A percentile compares a stretch with the other conserved stretches of the same genome.
These are phyloP conservation scores for Debaryomyces subglobosus DNA, from an alignment of 1,139 yeast species.

Conservation along the genomic window DNA sequence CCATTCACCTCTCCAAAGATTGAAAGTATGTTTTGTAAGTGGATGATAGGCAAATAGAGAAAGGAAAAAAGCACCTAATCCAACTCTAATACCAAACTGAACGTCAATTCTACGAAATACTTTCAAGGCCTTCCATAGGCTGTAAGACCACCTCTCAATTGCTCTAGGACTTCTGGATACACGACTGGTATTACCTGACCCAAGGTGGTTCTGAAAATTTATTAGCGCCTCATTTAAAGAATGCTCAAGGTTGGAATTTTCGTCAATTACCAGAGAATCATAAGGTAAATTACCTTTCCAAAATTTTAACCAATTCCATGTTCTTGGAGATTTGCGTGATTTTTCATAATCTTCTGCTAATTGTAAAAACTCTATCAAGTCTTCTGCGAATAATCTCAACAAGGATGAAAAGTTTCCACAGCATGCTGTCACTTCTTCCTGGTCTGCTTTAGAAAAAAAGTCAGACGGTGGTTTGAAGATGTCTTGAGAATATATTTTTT, in stretches of 20 bases:
- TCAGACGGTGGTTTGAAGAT: slow-evolving; percentile 47
- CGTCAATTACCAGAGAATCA: slow-evolving; percentile 11
- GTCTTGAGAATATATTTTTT: slow-evolving; percentile 59
- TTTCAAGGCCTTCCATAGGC: slow-evolving; percentile 36
- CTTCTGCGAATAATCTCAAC: slow-evolving; percentile 63
- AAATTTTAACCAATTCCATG: slow-evolving; percentile 55
- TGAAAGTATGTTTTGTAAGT: slow-evolving; percentile 54
- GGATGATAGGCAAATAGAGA: slow-evolving; percentile 72
- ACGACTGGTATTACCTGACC: slow-evolving; percentile 5
- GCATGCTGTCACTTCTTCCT: slow-evolving; percentile 82
- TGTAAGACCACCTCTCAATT: slow-evolving; percentile 18
- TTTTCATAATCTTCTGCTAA: slow-evolving; percentile 48
- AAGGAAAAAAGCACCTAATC: slow-evolving; percentile 70
- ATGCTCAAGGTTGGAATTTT: slow-evolving; percentile 10
- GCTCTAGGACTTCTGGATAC: slow-evolving; percentile 9
- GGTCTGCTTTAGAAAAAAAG: slow-evolving; percentile 56
- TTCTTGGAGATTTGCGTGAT: slow-evolving; percentile 26
- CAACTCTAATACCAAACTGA: slow-evolving; percentile 79
- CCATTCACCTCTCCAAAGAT: slow-evolving; percentile 83
- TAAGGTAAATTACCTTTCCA: slow-evolving; percentile 35
- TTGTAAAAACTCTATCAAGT: slow-evolving; percentile 52
- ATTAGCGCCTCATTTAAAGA: slow-evolving; percentile 42
- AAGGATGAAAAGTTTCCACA: slow-evolving; percentile 80
- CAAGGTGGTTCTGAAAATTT: slow-evolving; percentile 36
- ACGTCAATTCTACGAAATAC: slow-evolving; percentile 62